phyloP scores from a whole-genome alignment of 169 alveolate genomes.

The Plasmodium gonderi region DNA sequence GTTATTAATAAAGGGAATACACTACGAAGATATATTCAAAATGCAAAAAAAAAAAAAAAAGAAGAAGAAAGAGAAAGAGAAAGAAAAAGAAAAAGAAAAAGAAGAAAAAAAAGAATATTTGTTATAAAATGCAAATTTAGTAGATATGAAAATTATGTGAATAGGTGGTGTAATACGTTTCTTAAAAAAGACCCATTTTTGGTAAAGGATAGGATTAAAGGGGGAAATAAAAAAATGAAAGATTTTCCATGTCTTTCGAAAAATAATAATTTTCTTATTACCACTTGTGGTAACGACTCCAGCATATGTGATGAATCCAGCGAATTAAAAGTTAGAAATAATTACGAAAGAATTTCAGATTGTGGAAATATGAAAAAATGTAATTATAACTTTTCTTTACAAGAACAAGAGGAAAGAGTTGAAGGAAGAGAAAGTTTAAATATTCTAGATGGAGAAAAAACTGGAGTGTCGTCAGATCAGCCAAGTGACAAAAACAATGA shows the following conservation, averaged over 20 bases:
- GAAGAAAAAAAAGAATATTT: slow-evolving; percentile 2
- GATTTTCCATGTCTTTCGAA: background rate
- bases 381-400: background rate
- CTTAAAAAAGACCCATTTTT: background rate
- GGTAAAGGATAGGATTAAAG: background rate
- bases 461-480: background rate
- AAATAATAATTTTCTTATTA: background rate
- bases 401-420: background rate
- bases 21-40: background rate
- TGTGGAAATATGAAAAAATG: background rate
- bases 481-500: background rate
- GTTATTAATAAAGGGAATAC: background rate
- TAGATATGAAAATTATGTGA: slow-evolving; percentile 34
- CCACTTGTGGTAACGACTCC: background rate
- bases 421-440: background rate
- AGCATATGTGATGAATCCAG: background rate
- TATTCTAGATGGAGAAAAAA: background rate
- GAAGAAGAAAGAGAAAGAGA: background rate
- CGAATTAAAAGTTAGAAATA: background rate
- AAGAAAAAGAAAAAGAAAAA: slow-evolving; percentile 12
- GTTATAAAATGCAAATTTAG: slow-evolving; percentile 9
- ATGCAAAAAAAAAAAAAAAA: slow-evolving; percentile 8
- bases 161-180: slow-evolving; percentile 6
- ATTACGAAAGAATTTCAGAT: background rate
- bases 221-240: background rate